These are phyloP conservation scores for Xylariaceae sp. DNA, from an alignment of 2,329 filamentous ascomycete genomes.

Conservation along the genomic window DNA sequence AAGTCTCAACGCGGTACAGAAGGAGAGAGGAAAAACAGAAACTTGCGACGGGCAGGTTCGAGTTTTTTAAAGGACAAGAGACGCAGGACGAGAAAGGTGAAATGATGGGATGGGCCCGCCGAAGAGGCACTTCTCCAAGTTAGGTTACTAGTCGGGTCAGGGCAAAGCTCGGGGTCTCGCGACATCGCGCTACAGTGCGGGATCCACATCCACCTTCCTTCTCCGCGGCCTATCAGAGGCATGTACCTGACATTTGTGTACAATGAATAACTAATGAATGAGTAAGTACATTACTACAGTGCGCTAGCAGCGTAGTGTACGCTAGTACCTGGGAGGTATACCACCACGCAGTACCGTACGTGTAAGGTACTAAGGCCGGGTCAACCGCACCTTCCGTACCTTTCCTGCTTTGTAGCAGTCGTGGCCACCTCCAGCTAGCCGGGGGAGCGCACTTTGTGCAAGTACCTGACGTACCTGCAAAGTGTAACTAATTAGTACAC, in stretches of 20 bases:
- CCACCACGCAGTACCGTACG: background rate
- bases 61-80: constrained; percentile 21
- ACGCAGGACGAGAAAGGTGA: constrained; percentile 15
- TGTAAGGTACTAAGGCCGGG: too few species aligned
- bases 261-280: background rate
- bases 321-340: background rate
- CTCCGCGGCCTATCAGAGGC: constrained; percentile 9
- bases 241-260: background rate
- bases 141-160: constrained; percentile 14
- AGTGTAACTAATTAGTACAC: too few species aligned
- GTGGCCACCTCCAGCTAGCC: background rate
- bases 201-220: constrained; percentile 12
- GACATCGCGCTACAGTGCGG: constrained; percentile 21
- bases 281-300: background rate
- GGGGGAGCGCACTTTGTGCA: too few species aligned
- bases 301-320: background rate
- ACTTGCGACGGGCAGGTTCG: constrained; percentile 30
- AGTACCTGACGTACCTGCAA: too few species aligned
- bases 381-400: too few species aligned
- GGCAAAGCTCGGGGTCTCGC: constrained; percentile 19
- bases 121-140: constrained; percentile 24
- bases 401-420: too few species aligned
- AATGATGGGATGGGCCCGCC: constrained; percentile 21
- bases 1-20: constrained; percentile 24
- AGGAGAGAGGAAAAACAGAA: constrained; percentile 25